Conservation (phyloP, 805 yeast species). For the Ogataea ramenticola region DNA sequence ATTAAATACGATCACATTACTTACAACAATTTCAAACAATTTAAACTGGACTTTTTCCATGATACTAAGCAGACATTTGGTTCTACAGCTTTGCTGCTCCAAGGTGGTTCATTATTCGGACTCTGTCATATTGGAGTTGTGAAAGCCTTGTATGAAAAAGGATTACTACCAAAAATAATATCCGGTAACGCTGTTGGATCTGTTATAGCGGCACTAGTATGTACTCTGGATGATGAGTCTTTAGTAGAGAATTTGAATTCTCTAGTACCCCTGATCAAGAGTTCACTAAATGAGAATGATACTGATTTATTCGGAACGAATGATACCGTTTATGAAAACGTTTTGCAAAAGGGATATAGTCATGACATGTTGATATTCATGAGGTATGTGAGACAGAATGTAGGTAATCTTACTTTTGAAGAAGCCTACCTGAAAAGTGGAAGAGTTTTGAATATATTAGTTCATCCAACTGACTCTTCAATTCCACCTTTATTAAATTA, state of each 20-base stretch:
- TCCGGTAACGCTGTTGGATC: constrained; percentile 96
- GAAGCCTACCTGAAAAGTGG: constrained; percentile 82
- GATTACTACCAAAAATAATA: constrained; percentile 74
- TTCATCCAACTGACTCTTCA: constrained; percentile 69
- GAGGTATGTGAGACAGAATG: constrained; percentile 64
- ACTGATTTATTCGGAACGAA: background rate
- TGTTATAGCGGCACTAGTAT: constrained; percentile 78
- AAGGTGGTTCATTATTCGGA: constrained; percentile 95
- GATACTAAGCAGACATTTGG: constrained; percentile 87
- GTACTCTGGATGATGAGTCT: constrained; percentile 65
- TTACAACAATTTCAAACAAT: constrained; percentile 43
- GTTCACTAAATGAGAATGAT: too few relatives aligned
- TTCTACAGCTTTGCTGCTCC: constrained; percentile 80
- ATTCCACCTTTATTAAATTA: constrained; percentile 76
- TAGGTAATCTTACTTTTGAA: constrained; percentile 86
- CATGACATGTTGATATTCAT: constrained; percentile 77
- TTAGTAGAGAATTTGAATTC: constrained; percentile 33
- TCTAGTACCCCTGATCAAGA: background rate
- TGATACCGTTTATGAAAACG: constrained; percentile 56
- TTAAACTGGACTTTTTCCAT: constrained; percentile 69
- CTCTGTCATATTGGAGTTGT: constrained; percentile 91
- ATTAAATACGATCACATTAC: constrained; percentile 20
- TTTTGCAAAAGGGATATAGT: constrained; percentile 73
- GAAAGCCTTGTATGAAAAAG: constrained; percentile 68
- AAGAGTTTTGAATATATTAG: constrained; percentile 72